phyloP scores from a whole-genome alignment of 1,139 yeast species.

The Taiozyma sp. region DNA sequence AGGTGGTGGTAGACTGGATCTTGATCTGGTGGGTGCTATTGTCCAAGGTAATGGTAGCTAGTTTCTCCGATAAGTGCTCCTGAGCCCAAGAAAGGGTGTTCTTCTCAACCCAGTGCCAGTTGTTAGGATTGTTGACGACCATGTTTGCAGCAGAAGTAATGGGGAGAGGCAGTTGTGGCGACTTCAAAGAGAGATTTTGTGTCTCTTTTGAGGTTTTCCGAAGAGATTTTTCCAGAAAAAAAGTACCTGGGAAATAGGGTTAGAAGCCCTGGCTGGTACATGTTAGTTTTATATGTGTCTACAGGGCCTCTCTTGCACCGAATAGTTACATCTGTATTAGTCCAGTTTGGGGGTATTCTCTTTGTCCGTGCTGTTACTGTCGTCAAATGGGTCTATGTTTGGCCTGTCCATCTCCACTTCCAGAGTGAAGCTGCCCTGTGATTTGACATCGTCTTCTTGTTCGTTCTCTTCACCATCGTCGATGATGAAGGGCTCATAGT shows the following conservation, averaged over 20 bases:
- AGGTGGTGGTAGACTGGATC: constrained; percentile 39
- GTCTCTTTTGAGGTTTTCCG: background rate
- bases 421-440: constrained; percentile 20
- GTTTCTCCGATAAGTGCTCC: constrained; percentile 44
- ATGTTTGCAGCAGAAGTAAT: constrained; percentile 28
- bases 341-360: background rate
- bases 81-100: constrained; percentile 78
- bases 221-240: background rate
- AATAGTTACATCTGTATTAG: background rate
- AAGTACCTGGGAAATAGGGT: background rate
- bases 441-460: constrained; percentile 11
- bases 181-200: background rate
- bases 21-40: constrained; percentile 33
- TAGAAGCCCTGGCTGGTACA: background rate
- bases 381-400: constrained; percentile 18
- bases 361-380: constrained; percentile 1
- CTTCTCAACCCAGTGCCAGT: constrained; percentile 88
- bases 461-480: constrained; percentile 19
- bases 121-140: constrained; percentile 82
- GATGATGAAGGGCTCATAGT: constrained; percentile 24
- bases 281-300: background rate
- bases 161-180: background rate
- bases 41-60: constrained; percentile 35
- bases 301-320: background rate
- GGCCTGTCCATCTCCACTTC: constrained; percentile 22